A percentile compares a stretch with the other conserved stretches of the same genome.
phyloP scores from a whole-genome alignment of 176 grass and related monocot species.

The Poa annua region DNA sequence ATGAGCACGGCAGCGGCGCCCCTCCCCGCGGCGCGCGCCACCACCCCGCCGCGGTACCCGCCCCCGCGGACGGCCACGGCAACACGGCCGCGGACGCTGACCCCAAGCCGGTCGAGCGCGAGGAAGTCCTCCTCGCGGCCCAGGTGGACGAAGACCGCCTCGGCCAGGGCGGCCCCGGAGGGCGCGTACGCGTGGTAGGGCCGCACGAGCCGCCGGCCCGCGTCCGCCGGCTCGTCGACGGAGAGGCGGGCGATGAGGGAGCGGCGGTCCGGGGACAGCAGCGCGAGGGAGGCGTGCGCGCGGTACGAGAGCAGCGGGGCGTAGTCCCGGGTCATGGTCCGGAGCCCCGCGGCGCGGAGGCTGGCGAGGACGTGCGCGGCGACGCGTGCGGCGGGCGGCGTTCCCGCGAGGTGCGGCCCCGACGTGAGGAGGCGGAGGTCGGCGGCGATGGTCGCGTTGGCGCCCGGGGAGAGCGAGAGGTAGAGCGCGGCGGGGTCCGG shows the following conservation, averaged over 20 bases:
- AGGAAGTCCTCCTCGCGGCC: slow-evolving; percentile 75
- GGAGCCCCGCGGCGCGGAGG: slow-evolving; percentile 58
- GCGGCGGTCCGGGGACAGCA: slow-evolving; percentile 55
- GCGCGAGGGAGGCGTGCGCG: slow-evolving; percentile 60
- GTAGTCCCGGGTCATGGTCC: slow-evolving; percentile 54
- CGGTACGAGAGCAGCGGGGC: slow-evolving; percentile 81
- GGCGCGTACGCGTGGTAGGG: slow-evolving; percentile 93
- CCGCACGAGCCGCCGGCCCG: slow-evolving; percentile 30
- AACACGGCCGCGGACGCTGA: slow-evolving; percentile 54
- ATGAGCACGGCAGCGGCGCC: slow-evolving; percentile 77
- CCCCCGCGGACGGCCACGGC: slow-evolving; percentile 59
- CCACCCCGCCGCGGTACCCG: slow-evolving; percentile 72
- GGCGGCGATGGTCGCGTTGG: slow-evolving; percentile 68
- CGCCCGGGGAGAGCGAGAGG: slow-evolving; percentile 63
- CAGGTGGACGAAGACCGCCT: slow-evolving; percentile 82
- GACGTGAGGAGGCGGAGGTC: slow-evolving; percentile 72
- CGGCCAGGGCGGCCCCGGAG: slow-evolving; percentile 57
- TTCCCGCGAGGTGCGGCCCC: slow-evolving; percentile 85
- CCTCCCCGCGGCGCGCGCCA: slow-evolving; percentile 62
- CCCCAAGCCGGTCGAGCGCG: slow-evolving; percentile 57
- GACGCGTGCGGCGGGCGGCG: slow-evolving; percentile 26
- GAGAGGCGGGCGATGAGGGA: slow-evolving; percentile 50
- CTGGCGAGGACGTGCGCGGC: slow-evolving; percentile 53
- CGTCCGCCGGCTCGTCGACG: slow-evolving; percentile 71
- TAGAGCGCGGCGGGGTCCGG: slow-evolving; percentile 37